Evolutionary conservation across 805 yeast genomes (phyloP).

Genomic region (Monosporozyma aquatica): DNA sequence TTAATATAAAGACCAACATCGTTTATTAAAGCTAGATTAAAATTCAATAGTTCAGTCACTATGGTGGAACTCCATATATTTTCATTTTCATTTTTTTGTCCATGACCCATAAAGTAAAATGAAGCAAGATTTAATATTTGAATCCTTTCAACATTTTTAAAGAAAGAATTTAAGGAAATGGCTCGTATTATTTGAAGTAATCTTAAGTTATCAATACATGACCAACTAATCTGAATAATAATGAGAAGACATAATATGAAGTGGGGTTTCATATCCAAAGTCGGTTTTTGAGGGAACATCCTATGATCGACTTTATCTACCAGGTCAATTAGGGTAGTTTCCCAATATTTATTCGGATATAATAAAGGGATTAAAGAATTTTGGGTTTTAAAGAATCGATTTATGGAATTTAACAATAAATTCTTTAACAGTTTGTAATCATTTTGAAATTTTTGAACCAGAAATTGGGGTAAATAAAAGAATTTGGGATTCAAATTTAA

Average conservation of each 20-base stretch:
- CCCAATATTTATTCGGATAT: constrained; percentile 17
- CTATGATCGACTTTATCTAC: constrained; percentile 1
- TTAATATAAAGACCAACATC: constrained; percentile 21
- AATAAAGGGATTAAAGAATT: constrained; percentile 21
- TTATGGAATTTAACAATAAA: constrained; percentile 7
- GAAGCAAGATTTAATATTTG: constrained; percentile 20
- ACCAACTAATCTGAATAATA: constrained; percentile 26
- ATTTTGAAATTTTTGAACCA: constrained; percentile 13
- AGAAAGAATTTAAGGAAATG: constrained; percentile 9
- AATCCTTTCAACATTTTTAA: constrained; percentile 10
- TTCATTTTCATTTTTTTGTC: neutral
- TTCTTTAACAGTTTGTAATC: constrained; percentile 7
- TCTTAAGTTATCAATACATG: constrained; percentile 21
- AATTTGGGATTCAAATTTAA: constrained; percentile 15
- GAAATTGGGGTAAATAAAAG: constrained; percentile 16
- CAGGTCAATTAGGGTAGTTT: constrained; percentile 4
- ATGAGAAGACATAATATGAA: constrained; percentile 15
- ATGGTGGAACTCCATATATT: constrained; percentile 6
- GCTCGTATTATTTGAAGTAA: constrained; percentile 22
- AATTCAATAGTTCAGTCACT: constrained; percentile 13
- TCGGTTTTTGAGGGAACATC: neutral
- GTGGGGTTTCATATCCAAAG: constrained; percentile 7
- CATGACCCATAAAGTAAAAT: constrained; percentile 22
- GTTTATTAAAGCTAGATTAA: constrained; percentile 14
- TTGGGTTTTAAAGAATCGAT: constrained; percentile 13